Evolutionary conservation across 331 rosid species (phyloP), one percentile per base, ranked within the genome.

Genomic region (Malus hybrid): DNA sequence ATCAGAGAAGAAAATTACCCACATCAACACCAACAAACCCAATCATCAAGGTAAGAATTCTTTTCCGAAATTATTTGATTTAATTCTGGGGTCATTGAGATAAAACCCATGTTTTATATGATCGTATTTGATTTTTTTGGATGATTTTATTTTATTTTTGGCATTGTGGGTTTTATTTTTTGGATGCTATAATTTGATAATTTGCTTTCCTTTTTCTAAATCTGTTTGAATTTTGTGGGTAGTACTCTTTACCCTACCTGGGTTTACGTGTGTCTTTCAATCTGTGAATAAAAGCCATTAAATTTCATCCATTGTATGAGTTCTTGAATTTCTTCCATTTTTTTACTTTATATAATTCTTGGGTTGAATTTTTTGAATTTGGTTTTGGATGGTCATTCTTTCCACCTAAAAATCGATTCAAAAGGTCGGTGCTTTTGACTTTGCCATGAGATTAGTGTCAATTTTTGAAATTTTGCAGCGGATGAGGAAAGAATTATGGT

Each of bases 11-110:
- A 46, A 29, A 26, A 55, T 33, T 71, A 36, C 69, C 5, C 72
- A 18, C 34, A 44, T 72, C 46, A 76, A 52, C 70, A 22, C 30
- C 70, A 63, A 63, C 42, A 87, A 82, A 72, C 64, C 78, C 6
- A 70, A 77, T 50, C 83, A 86, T 84, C 84, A 61, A 73, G 69
- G 77, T 73, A 6, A 42, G 5, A 42, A 42, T 5, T 60, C 10
- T 13, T 58, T 5, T 22, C 28, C 50, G 7, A 63, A 32, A 63
- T 30, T 60, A 13, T 16, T 39, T 61, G 26, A 28, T 73, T 18
- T 61, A 33, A 73, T 39, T 61, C 28, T 28, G 10, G 44, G 77
- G 68, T 73, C 58, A 61, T 26, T 61, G 57, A 73, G 76, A 57
- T 14, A 58, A 34, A 10, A 20, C 64, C 29, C 32, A 32, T 42